These are phyloP conservation scores for Reutealis trisperma DNA, from an alignment of 345 rosid genomes.

Conservation along the genomic window DNA sequence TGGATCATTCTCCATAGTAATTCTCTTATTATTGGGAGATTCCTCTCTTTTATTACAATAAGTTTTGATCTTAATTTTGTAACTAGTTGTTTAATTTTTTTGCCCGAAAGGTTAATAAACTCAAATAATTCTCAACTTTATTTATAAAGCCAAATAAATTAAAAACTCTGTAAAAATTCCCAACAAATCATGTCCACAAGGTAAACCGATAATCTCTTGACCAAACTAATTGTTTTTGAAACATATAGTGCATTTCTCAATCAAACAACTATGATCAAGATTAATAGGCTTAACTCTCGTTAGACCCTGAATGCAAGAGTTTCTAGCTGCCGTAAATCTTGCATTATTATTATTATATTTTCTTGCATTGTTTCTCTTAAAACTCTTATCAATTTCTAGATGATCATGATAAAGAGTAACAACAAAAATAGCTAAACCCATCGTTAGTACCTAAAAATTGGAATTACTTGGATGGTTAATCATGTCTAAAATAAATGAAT, in stretches of 20 bases:
- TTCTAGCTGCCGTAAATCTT: background rate
- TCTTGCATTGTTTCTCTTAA: constrained; percentile 2
- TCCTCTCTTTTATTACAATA: too few relatives aligned
- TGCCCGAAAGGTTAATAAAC: too few relatives aligned
- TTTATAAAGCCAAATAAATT: too few relatives aligned
- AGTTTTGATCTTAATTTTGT: too few relatives aligned
- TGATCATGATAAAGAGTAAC: constrained; percentile 2
- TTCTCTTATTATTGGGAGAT: too few relatives aligned
- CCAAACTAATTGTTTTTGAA: constrained; percentile 11
- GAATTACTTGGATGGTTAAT: background rate
- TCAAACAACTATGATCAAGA: background rate
- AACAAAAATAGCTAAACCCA: background rate
- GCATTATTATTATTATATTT: background rate
- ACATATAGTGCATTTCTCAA: constrained; percentile 9
- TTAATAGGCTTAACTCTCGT: background rate
- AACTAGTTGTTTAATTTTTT: too few relatives aligned
- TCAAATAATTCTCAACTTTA: too few relatives aligned
- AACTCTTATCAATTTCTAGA: background rate
- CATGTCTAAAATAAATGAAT: constrained; percentile 3
- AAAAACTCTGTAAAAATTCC: too few relatives aligned
- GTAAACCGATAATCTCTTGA: background rate
- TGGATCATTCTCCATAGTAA: too few relatives aligned
- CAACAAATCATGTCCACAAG: constrained; percentile 18
- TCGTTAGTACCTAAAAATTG: background rate
- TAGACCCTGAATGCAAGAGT: constrained; percentile 5